A percentile compares a stretch with the other conserved stretches of the same genome.
Evolutionary conservation across 192 early-diverging fungal genomes (phyloP).

Genomic region (Endogone sp.): DNA sequence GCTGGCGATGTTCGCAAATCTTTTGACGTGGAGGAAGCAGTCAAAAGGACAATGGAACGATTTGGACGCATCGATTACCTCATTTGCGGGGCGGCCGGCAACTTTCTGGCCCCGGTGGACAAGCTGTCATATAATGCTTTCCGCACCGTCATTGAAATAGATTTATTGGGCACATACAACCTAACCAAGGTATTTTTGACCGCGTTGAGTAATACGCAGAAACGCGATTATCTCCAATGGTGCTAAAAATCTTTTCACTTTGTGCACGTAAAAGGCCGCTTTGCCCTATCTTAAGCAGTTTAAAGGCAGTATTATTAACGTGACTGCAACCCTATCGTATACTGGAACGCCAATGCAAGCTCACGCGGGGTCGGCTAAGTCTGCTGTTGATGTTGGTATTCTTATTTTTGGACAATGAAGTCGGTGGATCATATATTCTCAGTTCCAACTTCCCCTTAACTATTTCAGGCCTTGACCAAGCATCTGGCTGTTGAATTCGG

Average conservation of each 20-base stretch:
- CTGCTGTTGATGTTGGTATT: conserved; percentile 30
- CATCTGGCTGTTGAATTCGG: conserved; percentile 72
- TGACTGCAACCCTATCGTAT: conserved; percentile 68
- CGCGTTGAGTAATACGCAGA: too few relatives aligned
- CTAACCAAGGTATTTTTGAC: conserved; percentile 42
- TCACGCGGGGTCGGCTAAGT: conserved; percentile 28
- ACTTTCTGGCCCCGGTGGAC: conserved; percentile 66
- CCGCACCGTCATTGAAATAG: conserved; percentile 62
- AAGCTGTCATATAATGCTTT: conserved; percentile 68
- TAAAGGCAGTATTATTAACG: conserved; percentile 64
- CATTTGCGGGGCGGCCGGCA: conserved; percentile 65
- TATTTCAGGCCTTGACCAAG: conserved; percentile 53
- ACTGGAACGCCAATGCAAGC: conserved; percentile 42
- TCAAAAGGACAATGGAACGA: conserved; percentile 52
- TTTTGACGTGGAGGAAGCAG: conserved; percentile 52
- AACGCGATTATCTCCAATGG: too few relatives aligned
- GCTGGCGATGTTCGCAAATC: conserved; percentile 64
- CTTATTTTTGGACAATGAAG: neutral
- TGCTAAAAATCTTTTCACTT: neutral
- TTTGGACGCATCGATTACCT: conserved; percentile 64
- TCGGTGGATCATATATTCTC: conserved; percentile 13
- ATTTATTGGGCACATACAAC: conserved; percentile 67
- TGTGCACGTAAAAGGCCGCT: conserved; percentile 27
- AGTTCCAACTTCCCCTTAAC: conserved; percentile 27
- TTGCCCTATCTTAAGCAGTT: conserved; percentile 63